These are phyloP conservation scores for Plantago elongata DNA, from an alignment of 257 asterid species.

Conservation along the genomic window DNA sequence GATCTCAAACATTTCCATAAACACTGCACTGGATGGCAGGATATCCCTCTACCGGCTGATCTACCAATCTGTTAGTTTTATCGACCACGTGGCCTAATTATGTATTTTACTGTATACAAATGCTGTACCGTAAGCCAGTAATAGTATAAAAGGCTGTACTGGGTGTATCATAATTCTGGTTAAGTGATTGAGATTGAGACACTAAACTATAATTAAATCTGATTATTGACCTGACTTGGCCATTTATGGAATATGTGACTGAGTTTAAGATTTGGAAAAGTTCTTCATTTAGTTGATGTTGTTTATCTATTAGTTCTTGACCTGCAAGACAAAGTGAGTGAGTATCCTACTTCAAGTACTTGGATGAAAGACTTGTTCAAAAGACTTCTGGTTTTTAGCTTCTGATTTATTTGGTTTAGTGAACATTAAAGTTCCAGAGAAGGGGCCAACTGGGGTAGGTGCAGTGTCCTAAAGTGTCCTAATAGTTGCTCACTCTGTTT, in stretches of 20 bases:
- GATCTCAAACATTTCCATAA: conserved; percentile 66
- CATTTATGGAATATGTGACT: background rate
- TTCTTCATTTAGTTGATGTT: background rate
- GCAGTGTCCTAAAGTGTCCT: background rate
- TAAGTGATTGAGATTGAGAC: background rate
- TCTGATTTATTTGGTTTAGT: background rate
- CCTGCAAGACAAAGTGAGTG: conserved; percentile 6
- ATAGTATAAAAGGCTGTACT: background rate
- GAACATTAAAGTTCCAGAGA: background rate
- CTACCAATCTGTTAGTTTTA: conserved; percentile 20
- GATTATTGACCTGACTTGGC: conserved; percentile 12
- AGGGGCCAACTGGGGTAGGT: conserved; percentile 4
- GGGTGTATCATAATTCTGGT: background rate
- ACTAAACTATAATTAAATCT: background rate
- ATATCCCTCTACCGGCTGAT: conserved; percentile 37
- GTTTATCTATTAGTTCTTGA: conserved; percentile 7
- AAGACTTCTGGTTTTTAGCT: background rate
- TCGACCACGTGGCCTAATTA: background rate
- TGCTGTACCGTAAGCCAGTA: background rate
- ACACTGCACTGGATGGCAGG: conserved; percentile 79
- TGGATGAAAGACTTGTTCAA: conserved; percentile 8
- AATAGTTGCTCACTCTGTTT: background rate
- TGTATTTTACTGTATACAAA: background rate
- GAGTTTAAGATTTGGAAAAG: background rate
- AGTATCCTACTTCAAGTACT: background rate